Percentiles rank a stretch among this genome's conserved stretches.
Evolutionary conservation across 306 rosid species (phyloP).

Genomic region (Dalbergia cultrata): DNA sequence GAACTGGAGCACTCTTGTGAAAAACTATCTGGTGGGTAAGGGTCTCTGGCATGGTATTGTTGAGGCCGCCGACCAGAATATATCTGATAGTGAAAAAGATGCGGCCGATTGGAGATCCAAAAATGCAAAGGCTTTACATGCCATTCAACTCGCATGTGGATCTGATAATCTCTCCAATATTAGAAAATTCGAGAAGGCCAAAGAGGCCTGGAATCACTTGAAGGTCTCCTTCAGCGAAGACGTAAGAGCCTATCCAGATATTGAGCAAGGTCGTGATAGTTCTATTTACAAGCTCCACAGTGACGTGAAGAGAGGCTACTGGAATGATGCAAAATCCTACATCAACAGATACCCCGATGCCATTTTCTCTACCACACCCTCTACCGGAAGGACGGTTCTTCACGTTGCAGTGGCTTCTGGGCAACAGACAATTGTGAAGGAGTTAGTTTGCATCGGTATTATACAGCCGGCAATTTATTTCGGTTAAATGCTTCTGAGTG

Average conservation of each 20-base stretch:
- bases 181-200: neutral
- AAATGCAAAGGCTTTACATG: neutral
- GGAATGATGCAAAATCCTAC: neutral
- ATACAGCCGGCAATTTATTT: too few relatives aligned
- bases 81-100: neutral
- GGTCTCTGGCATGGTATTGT: neutral
- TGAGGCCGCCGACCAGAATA: neutral
- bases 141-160: neutral
- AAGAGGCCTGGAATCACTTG: neutral
- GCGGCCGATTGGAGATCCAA: neutral
- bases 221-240: neutral
- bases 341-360: neutral
- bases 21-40: neutral
- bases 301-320: too few relatives aligned
- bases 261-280: neutral
- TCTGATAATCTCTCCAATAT: neutral
- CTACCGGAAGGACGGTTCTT: neutral
- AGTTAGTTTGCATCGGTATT: neutral
- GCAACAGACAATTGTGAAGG: neutral
- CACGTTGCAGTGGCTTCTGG: neutral
- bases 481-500: too few relatives aligned
- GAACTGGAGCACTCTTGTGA: conserved; percentile 1
- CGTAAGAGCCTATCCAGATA: neutral
- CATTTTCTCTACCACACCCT: neutral
- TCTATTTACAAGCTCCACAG: too few relatives aligned